Conservation (phyloP, 352 stramenopile species). For the Phytophthora sansomeana region DNA sequence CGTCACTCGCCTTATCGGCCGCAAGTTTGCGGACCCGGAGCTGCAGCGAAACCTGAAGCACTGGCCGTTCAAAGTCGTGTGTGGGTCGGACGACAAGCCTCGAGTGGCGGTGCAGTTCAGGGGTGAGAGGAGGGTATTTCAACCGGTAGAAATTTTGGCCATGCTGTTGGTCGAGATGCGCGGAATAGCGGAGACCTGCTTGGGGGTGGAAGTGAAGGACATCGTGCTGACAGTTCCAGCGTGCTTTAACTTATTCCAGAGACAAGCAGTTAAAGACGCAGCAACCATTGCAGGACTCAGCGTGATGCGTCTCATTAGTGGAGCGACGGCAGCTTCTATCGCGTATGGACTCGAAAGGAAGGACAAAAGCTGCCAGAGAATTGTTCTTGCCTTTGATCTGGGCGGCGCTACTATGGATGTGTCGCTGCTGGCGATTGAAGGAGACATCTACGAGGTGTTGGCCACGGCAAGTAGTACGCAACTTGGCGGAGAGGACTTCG, state of each 20-base stretch:
- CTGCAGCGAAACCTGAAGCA: constrained; percentile 46
- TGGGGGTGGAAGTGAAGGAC: constrained; percentile 72
- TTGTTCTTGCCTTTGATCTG: constrained; percentile 97
- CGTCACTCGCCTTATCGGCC: constrained; percentile 96
- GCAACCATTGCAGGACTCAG: constrained; percentile 92
- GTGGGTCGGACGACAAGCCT: neutral
- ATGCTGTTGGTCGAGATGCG: constrained; percentile 86
- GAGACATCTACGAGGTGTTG: constrained; percentile 97
- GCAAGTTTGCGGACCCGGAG: constrained; percentile 91
- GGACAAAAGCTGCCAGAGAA: constrained; percentile 80
- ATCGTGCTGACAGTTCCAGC: constrained; percentile 95
- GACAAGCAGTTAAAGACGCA: constrained; percentile 95
- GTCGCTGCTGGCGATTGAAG: constrained; percentile 93
- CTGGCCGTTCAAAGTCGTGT: constrained; percentile 9
- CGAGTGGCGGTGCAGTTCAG: constrained; percentile 3
- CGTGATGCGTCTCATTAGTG: constrained; percentile 96
- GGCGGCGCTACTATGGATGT: constrained; percentile 97
- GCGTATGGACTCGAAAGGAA: constrained; percentile 97
- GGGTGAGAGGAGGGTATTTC: constrained; percentile 66
- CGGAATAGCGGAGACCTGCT: constrained; percentile 67
- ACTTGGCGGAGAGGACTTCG: constrained; percentile 95
- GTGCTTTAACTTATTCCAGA: constrained; percentile 96
- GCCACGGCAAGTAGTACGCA: constrained; percentile 95
- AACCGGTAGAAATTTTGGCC: constrained; percentile 85
- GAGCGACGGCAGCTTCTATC: constrained; percentile 93